phyloP scores from a whole-genome alignment of 2,329 filamentous ascomycete species.

The Mycocentrospora acerina region DNA sequence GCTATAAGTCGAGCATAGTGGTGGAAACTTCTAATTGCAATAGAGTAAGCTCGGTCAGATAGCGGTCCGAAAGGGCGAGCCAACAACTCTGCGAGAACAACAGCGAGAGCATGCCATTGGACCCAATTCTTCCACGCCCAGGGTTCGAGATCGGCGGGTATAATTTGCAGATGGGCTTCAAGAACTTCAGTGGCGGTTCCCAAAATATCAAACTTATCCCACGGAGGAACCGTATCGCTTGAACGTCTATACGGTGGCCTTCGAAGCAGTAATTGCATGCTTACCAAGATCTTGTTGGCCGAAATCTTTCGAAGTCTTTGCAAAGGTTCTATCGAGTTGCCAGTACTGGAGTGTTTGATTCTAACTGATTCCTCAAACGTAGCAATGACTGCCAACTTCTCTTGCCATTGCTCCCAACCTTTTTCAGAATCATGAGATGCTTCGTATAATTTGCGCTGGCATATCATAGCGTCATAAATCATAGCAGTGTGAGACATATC shows the following conservation, averaged over 20 bases:
- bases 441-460: no score
- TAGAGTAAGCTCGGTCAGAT: constrained; percentile 4
- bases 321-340: neutral
- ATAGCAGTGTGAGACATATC: no score
- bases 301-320: neutral
- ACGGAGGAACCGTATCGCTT: constrained; percentile 4
- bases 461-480: no score
- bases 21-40: constrained; percentile 2
- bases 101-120: constrained; percentile 16
- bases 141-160: constrained; percentile 2
- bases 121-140: constrained; percentile 19
- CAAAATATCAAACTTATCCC: constrained; percentile 10
- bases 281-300: constrained; percentile 3
- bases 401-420: no score
- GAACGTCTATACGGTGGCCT: constrained; percentile 7
- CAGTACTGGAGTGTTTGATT: neutral
- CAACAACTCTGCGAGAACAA: constrained; percentile 12
- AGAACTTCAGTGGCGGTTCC: constrained; percentile 5
- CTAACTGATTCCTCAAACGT: neutral
- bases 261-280: constrained; percentile 7
- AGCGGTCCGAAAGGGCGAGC: neutral
- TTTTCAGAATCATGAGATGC: no score
- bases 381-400: no score
- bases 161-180: constrained; percentile 6
- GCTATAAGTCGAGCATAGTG: constrained; percentile 10